Evolutionary conservation across 2,329 filamentous ascomycete species (phyloP).

Genomic region (Clonostachys byssicola): DNA sequence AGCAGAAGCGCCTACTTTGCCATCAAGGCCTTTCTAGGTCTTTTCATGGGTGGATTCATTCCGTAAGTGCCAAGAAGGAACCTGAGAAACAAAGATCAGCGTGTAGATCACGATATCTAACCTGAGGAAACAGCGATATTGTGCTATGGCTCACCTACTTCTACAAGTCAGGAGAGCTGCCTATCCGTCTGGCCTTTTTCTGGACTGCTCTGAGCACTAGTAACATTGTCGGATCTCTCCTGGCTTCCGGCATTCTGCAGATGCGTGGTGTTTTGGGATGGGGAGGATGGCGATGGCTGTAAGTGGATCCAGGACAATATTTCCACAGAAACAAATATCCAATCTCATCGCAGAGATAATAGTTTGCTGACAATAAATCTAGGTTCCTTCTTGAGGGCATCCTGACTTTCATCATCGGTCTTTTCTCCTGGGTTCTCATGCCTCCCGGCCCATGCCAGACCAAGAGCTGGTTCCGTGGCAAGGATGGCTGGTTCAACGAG

Average conservation of each 20-base stretch:
- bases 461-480: slow-evolving; percentile 50
- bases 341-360: not conserved
- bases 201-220: slow-evolving; percentile 63
- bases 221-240: slow-evolving; percentile 46
- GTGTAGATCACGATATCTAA: not conserved
- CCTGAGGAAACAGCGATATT: slow-evolving; percentile 24
- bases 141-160: slow-evolving; percentile 71
- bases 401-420: slow-evolving; percentile 32
- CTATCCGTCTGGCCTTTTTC: slow-evolving; percentile 62
- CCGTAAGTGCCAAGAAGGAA: slow-evolving; percentile 22
- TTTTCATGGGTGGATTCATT: slow-evolving; percentile 46
- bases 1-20: slow-evolving; percentile 31
- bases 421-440: slow-evolving; percentile 39
- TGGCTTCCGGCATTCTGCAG: slow-evolving; percentile 32
- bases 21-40: slow-evolving; percentile 35
- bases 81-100: not conserved
- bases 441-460: slow-evolving; percentile 43
- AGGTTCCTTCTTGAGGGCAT: slow-evolving; percentile 13
- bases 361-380: not conserved
- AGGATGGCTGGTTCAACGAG: slow-evolving; percentile 57
- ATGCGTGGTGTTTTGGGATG: slow-evolving; percentile 28
- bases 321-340: not conserved
- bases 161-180: slow-evolving; percentile 68
- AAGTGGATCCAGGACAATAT: not conserved
- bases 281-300: slow-evolving; percentile 33